Base-by-base conservation (phyloP, 345 rosid species). In the Aethionema arabicum region DNA sequence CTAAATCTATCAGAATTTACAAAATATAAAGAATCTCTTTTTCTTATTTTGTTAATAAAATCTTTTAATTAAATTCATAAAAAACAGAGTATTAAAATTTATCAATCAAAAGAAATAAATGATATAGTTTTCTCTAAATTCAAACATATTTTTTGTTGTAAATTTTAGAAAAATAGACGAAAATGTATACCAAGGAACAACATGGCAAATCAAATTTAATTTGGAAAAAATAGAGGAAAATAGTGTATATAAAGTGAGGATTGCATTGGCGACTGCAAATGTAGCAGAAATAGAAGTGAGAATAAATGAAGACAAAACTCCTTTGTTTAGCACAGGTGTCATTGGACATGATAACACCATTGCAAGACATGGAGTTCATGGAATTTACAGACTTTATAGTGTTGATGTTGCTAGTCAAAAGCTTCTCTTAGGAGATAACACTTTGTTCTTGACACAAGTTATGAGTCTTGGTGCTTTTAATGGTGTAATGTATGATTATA, bases 401-500 rank as follows among this genome's bases (percentile, higher is more conserved):
- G 82, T 86, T 8, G 87, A 83, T 6, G 67, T 92, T 6, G 68
- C 77, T 0, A 85, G 87, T 12, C 53, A 59, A 16, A 46, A 31
- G 48, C 82, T 87, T 32, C 54, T 80, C 10, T 48, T 74, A 65
- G 96, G 95, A 16, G 79, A 82, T 57, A 92, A 89, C 56, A 75
- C 78, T 12, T 62, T 92, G 55, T 85, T 80, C 58, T 67, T 89
- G 32, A 80, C 82, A 9, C 95, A 85, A 46, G 56, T 87, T 36
- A 74, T 84, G 46, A 70, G 82, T 65, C 69, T 4, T 44, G 72
- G 80, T 71, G 86, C 95, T 50, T 80, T 85, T 35, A 86, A 79
- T 56, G 97, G 95, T 47, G 58, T 89, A 59, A 89, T 92, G 97
- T 92, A 92, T 49, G 98, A 92, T 56, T 89, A 87, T 64, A 77